These are phyloP conservation scores for Fomitopsis schrenkii DNA, from an alignment of 1,284 basidiomycete genomes.

Conservation along the genomic window DNA sequence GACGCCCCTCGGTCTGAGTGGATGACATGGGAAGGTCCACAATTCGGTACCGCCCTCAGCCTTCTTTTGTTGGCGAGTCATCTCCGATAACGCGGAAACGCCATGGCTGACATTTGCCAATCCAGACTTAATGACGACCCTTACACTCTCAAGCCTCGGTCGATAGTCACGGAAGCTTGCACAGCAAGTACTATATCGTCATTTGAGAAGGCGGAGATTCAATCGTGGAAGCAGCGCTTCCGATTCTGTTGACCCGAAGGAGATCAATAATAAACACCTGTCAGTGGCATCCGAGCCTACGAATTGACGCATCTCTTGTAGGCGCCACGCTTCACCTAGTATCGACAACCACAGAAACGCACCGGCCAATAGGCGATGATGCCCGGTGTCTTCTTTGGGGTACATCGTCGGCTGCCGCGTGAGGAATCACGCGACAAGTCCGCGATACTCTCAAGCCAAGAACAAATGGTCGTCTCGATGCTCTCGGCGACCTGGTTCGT, in stretches of 20 bases:
- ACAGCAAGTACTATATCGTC: neutral
- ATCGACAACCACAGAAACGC: neutral
- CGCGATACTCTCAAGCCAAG: no score
- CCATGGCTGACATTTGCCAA: neutral
- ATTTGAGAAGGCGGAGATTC: neutral
- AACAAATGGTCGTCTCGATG: no score
- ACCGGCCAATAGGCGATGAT: no score
- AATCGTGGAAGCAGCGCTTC: neutral
- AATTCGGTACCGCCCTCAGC: neutral
- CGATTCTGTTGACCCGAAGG: neutral
- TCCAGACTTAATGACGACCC: neutral
- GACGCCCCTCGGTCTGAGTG: no score
- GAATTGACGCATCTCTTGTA: neutral
- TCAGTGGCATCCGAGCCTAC: neutral
- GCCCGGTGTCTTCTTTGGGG: no score
- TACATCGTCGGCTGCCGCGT: no score
- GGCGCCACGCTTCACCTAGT: neutral
- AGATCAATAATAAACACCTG: neutral
- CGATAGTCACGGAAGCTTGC: neutral
- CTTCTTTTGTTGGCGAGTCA: neutral
- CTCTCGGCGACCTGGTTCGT: no score
- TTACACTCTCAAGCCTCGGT: neutral
- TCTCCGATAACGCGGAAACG: neutral
- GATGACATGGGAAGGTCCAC: neutral
- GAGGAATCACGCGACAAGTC: no score